Evolutionary conservation across 352 stramenopile species (phyloP).

Genomic region (Phytophthora hibernalis): DNA sequence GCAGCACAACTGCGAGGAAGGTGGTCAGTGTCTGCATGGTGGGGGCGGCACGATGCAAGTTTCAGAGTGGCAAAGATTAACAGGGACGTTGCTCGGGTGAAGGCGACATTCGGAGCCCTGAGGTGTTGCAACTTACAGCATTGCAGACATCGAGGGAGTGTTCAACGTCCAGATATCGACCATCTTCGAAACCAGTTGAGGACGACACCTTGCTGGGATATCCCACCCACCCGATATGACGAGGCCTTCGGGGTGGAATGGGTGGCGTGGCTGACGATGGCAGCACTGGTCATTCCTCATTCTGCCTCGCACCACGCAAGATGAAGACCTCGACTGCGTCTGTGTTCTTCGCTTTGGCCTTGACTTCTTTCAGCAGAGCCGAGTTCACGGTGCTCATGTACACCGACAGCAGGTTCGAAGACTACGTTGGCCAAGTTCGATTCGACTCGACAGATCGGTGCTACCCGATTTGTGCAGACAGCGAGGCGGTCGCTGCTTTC

Average conservation of each 20-base stretch:
- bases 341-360: not conserved
- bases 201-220: not conserved
- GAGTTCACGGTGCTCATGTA: constrained; percentile 31
- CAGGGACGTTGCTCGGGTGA: not conserved
- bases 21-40: constrained; percentile 6
- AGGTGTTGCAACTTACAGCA: not conserved
- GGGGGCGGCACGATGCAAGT: constrained; percentile 8
- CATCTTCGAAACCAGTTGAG: not conserved
- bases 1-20: constrained; percentile 10
- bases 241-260: not conserved
- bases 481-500: constrained; percentile 19
- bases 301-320: constrained; percentile 13
- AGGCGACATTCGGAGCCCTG: not conserved
- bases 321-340: constrained; percentile 10
- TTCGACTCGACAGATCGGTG: constrained; percentile 31
- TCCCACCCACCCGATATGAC: constrained; percentile 18
- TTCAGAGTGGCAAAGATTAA: constrained; percentile 14
- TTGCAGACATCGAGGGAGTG: not conserved
- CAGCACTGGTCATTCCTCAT: constrained; percentile 12
- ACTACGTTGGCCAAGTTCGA: constrained; percentile 26
- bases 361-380: not conserved
- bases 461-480: constrained; percentile 24
- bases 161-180: constrained; percentile 3
- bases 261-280: not conserved
- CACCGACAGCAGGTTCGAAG: constrained; percentile 32